Conservation (phyloP, 106 monocot species). For the Platanthera zijinensis region DNA sequence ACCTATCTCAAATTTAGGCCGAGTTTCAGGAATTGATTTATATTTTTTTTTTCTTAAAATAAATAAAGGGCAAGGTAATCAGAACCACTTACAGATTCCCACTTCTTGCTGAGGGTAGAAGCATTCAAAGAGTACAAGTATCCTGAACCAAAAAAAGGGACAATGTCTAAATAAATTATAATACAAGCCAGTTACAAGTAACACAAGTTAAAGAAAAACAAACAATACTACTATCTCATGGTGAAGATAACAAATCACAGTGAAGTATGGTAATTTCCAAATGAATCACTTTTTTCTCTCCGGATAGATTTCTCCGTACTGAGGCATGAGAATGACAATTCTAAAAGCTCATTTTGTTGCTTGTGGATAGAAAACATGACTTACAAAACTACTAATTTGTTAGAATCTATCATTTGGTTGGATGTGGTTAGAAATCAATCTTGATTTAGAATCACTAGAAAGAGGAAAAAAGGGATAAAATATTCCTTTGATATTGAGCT, state of each 20-base stretch:
- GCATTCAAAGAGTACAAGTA: slow-evolving; percentile 86
- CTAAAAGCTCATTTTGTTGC: too few species aligned
- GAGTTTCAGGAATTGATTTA: background rate
- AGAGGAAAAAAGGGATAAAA: too few species aligned
- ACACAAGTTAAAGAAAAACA: background rate
- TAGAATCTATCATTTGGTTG: too few species aligned
- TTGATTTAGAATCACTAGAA: too few species aligned
- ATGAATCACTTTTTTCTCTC: too few species aligned
- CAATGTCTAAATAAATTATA: background rate
- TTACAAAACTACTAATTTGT: too few species aligned
- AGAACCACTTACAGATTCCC: slow-evolving; percentile 57
- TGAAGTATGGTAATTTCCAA: background rate
- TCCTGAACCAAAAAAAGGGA: slow-evolving; percentile 33
- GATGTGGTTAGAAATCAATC: too few species aligned
- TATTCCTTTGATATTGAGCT: too few species aligned
- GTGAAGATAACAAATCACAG: background rate
- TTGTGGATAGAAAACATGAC: too few species aligned
- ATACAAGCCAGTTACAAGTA: background rate
- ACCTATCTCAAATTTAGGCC: too few species aligned
- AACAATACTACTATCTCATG: background rate
- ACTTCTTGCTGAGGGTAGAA: slow-evolving; percentile 83
- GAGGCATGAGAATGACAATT: too few species aligned
- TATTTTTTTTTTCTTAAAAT: background rate
- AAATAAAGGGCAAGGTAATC: background rate
- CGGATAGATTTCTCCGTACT: too few species aligned